Evolutionary conservation across 2,329 filamentous ascomycete species (phyloP), one percentile per base, ranked within the genome.

Genomic region (Oidium heveae): DNA sequence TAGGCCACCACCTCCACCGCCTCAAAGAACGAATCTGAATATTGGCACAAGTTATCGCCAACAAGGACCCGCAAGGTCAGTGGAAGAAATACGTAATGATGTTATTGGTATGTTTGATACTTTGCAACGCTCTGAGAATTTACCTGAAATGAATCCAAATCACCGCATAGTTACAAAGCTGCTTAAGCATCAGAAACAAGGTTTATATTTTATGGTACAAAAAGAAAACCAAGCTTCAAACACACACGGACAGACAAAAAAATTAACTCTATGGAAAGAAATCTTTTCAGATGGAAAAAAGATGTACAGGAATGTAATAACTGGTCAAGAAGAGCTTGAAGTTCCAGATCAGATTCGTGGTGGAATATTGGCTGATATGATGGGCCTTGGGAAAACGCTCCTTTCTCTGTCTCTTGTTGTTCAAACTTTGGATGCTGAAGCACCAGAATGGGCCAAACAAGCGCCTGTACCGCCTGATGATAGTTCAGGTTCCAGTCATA

Each of bases 51-150:
- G 68, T 54, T 67, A 69, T 44, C 62, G 62, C 20, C 56, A 55
- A 20, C 60, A 62, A 58, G 63, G 56, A 34, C 61, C 62, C 39
- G 67, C 65, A 51, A 76, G 86, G 34, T 89, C 85, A 0, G 79
- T 81, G 0, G 89, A 96, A 61, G 87, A 96, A 67, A 82, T 94
- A 56, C 82, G 83, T 10, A 80, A 79, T 58, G 87, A 94, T 56
- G 83, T 94, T 22, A 76, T 86, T 66, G 80, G 79, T 44, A 85
- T 96, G 64, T 94, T 98, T 62, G 87, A 95, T 68, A 82, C 81
- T 8, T 76, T 95, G 41, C 76, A 80, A 28, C 80, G 80, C 61
- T 79, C 75, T 10, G 83, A 93, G 55, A 78, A 86, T 57, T 70
- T 96, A 7, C 83, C 84, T 0, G 75, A 81, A 59, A 79, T 82